Evolutionary conservation across 1,139 yeast species (phyloP), one percentile per base, ranked within the genome.

Genomic region (Kodamaea derodonti): DNA sequence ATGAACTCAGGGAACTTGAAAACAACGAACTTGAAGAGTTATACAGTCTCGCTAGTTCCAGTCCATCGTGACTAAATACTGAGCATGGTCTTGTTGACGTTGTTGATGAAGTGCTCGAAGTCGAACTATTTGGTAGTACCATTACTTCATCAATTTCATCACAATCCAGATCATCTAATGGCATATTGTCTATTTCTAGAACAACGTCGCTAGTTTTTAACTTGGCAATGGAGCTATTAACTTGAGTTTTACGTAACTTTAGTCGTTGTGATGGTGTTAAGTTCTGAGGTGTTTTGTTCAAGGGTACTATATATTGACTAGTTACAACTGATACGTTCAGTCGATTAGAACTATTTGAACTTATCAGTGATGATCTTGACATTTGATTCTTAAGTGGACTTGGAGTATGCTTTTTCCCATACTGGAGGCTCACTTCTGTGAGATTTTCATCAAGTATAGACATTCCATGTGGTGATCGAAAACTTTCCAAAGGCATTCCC

Each of bases 101-200:
- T 56, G 22, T 54, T 44, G 13, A 60, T 36, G 3, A 65, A 46
- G 11, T 25, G 12, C 17, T 13, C 6, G 28, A 49, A 42, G 25
- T 23, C 0, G 83, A 25, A 25, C 28, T 25, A 25, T 25, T 12
- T 25, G 28, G 28, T 12, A 8, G 12, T 77, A 80, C 0, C 84
- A 70, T 30, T 78, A 56, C 2, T 87, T 88, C 12, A 81, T 84
- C 46, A 59, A 67, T 78, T 41, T 79, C 74, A 23, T 72, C 61
- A 13, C 69, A 60, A 34, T 73, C 73, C 32, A 66, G 75, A 5
- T 80, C 77, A 31, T 62, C 43, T 24, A 76, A 76, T 35, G 73
- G 79, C 40, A 78, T 83, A 15, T 76, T 72, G 8, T 23, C 20
- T 10, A 13, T 20, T 11, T 30, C 36, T 4, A 24, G 27, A 4